Base-by-base conservation (phyloP, 495 filamentous ascomycete genomes). In the Daldinia loculata region DNA sequence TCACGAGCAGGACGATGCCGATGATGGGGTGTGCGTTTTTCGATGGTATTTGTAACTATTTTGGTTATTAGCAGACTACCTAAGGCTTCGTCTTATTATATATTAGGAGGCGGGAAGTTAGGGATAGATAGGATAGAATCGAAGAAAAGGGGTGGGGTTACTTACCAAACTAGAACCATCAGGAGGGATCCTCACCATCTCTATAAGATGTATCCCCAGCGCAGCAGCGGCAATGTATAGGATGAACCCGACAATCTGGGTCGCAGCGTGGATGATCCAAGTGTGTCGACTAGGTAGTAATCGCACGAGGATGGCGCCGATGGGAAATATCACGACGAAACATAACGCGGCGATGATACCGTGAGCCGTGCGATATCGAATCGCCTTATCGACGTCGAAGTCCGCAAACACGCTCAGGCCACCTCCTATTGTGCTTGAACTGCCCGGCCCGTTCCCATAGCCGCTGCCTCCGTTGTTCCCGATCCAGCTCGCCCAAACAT, bases 1-100 rank as follows among this genome's bases (percentile, higher is more conserved):
- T 76, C 0, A 70, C 79, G 12, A 88, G 63, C 3, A 92, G 80
- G 34, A 90, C 78, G 39, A 90, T 79, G 17, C 91, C 91, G 72
- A 93, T 81, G 67, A 85, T 81, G 45, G 81, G 80, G 65, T 86
- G 84, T 12, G 80, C 79, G 56, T 70, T 80, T 24, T 69, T 67
- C 15, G 63, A 51, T 0, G 75, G 51, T n/a, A 78, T 71, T 27
- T 64, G 32, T 27, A 69, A 36, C 66, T 69, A 12, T 3, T 9
- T 14, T 32, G 14, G 22, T 68, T 36, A 61, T 34, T 34, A 34
- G 32, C 32, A 1, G 9, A 12, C 32, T 3, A n/a, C n/a, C n/a
- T n/a, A n/a, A 11, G 32, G 30, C 30, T 8, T 32, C 7, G 30
- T 32, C 2, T 7, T 32, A 9, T 36, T 17, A 19, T 61, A 19